A percentile compares a stretch with the other conserved stretches of the same genome.
Conservation (phyloP, 225 moss, liverwort and hornwort genomes). For the Climacium dendroides region DNA sequence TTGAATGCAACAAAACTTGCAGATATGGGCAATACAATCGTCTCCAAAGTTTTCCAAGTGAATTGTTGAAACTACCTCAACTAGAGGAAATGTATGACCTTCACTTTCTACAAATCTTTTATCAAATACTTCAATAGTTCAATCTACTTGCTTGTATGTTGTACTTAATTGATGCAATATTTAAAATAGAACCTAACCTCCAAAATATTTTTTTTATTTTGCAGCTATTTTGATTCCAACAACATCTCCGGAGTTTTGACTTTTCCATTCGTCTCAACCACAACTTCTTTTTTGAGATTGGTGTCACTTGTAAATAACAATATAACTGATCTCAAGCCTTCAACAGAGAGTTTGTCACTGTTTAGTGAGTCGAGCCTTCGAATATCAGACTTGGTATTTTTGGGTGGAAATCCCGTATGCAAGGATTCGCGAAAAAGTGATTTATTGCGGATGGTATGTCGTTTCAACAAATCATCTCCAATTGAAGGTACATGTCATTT, state of each 20-base stretch:
- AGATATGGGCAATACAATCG: neutral
- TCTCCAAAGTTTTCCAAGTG: neutral
- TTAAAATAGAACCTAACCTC: neutral
- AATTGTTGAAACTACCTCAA: neutral
- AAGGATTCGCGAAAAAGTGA: neutral
- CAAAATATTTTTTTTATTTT: too few species aligned
- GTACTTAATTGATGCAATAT: too few species aligned
- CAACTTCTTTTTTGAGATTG: neutral
- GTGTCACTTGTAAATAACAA: neutral
- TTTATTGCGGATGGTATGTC: neutral
- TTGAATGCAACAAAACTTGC: neutral
- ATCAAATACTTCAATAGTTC: neutral
- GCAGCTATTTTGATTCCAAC: neutral
- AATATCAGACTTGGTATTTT: neutral
- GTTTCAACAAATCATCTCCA: neutral
- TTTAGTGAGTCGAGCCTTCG: neutral
- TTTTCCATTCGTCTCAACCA: neutral
- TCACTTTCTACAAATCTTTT: too few species aligned
- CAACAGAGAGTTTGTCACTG: neutral
- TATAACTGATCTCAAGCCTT: neutral
- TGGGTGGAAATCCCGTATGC: constrained; percentile 6
- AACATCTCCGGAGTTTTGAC: neutral
- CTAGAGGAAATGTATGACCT: neutral
- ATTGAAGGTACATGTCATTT: neutral
- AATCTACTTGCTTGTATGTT: too few species aligned